Evolutionary conservation across 257 asterid genomes (phyloP).

Genomic region (Nicotiana tomentosiformis): DNA sequence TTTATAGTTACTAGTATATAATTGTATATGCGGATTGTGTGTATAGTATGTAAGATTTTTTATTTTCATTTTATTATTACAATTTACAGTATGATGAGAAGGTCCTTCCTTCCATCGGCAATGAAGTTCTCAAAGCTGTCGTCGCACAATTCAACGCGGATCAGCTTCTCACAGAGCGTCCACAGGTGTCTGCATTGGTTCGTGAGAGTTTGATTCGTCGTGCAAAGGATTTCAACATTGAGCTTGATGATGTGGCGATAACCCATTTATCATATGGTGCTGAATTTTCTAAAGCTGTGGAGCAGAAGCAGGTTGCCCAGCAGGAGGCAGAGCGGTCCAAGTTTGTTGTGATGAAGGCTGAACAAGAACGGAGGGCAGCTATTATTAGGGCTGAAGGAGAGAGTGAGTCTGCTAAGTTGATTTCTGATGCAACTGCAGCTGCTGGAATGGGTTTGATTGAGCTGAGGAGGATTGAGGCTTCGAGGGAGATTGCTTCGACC

Average conservation of each 20-base stretch:
- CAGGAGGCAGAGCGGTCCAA: constrained; percentile 97
- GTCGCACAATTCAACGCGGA: constrained; percentile 99
- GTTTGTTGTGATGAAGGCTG: constrained; percentile 84
- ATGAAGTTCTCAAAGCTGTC: constrained; percentile 82
- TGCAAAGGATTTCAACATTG: constrained; percentile 86
- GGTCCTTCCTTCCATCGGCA: constrained; percentile 97
- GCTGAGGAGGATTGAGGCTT: constrained; percentile 42
- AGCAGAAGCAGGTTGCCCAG: constrained; percentile 99
- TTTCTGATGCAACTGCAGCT: constrained; percentile 38
- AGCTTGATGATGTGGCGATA: constrained; percentile 84
- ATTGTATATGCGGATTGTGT: not conserved
- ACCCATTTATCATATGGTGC: constrained; percentile 88
- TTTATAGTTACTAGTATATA: not conserved
- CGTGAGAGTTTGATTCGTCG: constrained; percentile 75
- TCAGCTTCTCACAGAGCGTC: constrained; percentile 86
- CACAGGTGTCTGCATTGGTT: constrained; percentile 88
- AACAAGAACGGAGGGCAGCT: constrained; percentile 42
- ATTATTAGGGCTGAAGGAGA: constrained; percentile 45
- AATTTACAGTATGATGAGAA: constrained; percentile 75
- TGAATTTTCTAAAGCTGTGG: constrained; percentile 89
- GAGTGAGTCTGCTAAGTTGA: constrained; percentile 44
- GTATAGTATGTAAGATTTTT: not conserved
- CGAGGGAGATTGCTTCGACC: constrained; percentile 38
- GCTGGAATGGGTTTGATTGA: constrained; percentile 42
- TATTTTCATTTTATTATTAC: not conserved